Conservation (phyloP, 129 eudicot species). For the Artemisia argyi region DNA sequence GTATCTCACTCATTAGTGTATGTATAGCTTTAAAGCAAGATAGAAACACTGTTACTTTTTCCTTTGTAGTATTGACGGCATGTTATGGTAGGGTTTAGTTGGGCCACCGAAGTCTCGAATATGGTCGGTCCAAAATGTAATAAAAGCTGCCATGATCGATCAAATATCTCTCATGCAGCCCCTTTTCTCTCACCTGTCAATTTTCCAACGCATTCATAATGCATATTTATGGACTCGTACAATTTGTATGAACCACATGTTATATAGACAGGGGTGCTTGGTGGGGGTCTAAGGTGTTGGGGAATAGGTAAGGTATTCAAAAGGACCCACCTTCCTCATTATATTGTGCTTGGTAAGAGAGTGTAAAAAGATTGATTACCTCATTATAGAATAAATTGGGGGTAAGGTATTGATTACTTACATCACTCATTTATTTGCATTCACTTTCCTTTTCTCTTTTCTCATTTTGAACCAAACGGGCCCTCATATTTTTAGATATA, state of each 20-base stretch:
- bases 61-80: background rate
- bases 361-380: no score
- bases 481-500: background rate
- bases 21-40: background rate
- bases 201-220: slow-evolving; percentile 21
- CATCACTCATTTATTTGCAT: no score
- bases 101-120: slow-evolving; percentile 15
- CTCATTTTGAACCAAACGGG: no score
- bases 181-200: slow-evolving; percentile 20
- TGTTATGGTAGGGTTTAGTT: slow-evolving; percentile 16
- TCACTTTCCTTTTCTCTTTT: no score
- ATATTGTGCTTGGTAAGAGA: no score
- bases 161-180: slow-evolving; percentile 23
- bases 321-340: no score
- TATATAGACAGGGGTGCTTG: no score
- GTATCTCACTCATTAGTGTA: background rate
- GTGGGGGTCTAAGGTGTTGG: no score
- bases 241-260: background rate
- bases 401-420: no score
- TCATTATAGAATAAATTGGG: no score
- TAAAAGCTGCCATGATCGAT: slow-evolving; percentile 21
- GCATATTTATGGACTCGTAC: slow-evolving; percentile 3
- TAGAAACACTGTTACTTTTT: background rate
- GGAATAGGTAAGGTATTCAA: no score
- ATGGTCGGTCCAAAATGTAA: slow-evolving; percentile 12